Evolutionary conservation across 345 rosid species (phyloP), one percentile per base, ranked within the genome.

Genomic region (Physaria fendleri): DNA sequence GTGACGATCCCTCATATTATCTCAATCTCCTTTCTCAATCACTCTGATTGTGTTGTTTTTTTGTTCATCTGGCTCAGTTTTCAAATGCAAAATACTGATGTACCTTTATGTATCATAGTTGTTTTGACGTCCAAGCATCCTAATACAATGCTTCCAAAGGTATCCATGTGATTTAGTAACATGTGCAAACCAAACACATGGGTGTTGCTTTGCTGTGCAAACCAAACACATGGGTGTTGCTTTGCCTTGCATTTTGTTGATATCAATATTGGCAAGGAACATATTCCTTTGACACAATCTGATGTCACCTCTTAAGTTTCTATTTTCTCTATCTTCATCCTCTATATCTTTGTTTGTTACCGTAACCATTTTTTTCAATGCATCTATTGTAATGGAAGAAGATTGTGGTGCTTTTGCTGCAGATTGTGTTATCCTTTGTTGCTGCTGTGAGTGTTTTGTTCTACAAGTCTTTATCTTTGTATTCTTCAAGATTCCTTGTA

Each of bases 391-490:
- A 28, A 69, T 62, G 74, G 51, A 62, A 47, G 85, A 85, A 72
- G 84, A 90, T 46, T 68, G 81, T 41, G 83, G 76, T 73, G 49
- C 71, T 62, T 67, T 79, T 23, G 92, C 82, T 5, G 86, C 88
- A 4, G 98, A 88, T 62, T 85, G 95, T 66, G 50, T 85, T 2
- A 78, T 77, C 16, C 21, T 91, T n/a, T 85, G 79, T 5, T 85
- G 98, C 56, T 83, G 96, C 76, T 85, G 85, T 67, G 86, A 85
- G 43, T 91, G 95, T 74, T 53, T 82, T 75, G 18, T 81, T 25
- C 74, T 91, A 25, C 92, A 88, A 70, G 21, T 84, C 41, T 6
- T 85, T 33, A 14, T 85, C 73, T 82, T 76, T 38, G 4, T 84
- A 62, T 66, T 84, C 49, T 68, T 84, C 63, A 72, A 69, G 50